Conservation (phyloP, 1,139 yeast species). For the Taphrina confusa region DNA sequence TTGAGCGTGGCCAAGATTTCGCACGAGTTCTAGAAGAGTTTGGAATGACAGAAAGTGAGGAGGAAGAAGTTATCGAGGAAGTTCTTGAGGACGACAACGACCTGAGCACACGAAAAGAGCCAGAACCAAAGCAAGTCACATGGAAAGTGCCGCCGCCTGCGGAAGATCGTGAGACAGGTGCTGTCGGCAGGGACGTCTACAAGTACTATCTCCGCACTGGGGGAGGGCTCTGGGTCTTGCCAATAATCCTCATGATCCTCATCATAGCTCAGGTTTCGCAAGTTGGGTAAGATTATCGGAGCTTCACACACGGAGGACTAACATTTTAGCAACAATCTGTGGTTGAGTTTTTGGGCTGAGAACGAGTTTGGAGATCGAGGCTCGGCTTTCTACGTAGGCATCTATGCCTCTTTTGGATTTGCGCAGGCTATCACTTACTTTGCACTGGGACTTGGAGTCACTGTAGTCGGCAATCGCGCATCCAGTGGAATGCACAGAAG, state of each 20-base stretch:
- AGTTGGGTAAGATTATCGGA: conserved; percentile 46
- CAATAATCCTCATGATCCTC: conserved; percentile 49
- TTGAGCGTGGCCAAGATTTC: conserved; percentile 53
- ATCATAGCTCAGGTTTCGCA: conserved; percentile 60
- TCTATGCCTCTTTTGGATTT: conserved; percentile 59
- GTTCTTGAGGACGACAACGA: conserved; percentile 24
- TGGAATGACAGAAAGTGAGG: conserved; percentile 47
- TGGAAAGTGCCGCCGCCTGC: conserved; percentile 42
- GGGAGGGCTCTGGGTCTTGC: conserved; percentile 54
- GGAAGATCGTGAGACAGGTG: conserved; percentile 56
- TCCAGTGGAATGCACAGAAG: conserved; percentile 46
- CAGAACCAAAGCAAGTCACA: conserved; percentile 40
- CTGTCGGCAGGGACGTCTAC: conserved; percentile 54
- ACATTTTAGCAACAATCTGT: conserved; percentile 58
- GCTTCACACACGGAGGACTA: neutral
- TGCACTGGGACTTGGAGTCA: conserved; percentile 45
- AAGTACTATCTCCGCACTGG: conserved; percentile 60
- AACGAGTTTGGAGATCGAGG: conserved; percentile 54
- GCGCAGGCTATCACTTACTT: conserved; percentile 47
- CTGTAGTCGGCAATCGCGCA: conserved; percentile 51
- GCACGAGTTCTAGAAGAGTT: conserved; percentile 53
- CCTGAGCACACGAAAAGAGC: conserved; percentile 26
- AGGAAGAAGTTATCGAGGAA: conserved; percentile 42
- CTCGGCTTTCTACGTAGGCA: conserved; percentile 67
- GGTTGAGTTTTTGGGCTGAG: conserved; percentile 84